These are phyloP conservation scores for Trichoderma gamsii DNA, from an alignment of 495 filamentous ascomycete species.

Conservation along the genomic window DNA sequence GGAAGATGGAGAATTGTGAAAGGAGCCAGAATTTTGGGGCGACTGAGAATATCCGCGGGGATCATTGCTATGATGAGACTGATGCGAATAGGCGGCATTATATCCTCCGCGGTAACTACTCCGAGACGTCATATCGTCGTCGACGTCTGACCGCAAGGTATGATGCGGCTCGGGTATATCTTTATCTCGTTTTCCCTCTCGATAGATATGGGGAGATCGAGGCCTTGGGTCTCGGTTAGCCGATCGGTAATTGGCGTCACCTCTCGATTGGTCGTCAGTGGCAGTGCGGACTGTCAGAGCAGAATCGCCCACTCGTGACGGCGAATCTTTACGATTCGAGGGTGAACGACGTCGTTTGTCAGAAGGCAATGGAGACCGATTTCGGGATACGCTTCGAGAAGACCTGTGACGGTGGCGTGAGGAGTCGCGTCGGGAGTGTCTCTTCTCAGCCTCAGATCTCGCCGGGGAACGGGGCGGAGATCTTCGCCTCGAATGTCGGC, in stretches of 20 bases:
- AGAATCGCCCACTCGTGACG: neutral
- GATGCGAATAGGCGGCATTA: constrained; percentile 27
- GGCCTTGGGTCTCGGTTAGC: constrained; percentile 1
- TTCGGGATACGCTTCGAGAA: constrained; percentile 1
- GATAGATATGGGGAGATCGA: neutral
- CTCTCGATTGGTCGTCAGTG: neutral
- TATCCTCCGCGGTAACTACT: constrained; percentile 37
- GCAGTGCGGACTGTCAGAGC: neutral
- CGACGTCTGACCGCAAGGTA: constrained; percentile 31
- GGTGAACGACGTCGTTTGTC: neutral
- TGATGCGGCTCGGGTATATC: constrained; percentile 29
- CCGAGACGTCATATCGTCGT: constrained; percentile 40
- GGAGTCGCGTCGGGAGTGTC: constrained; percentile 1
- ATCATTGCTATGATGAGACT: constrained; percentile 33
- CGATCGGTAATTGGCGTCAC: neutral
- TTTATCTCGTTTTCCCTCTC: constrained; percentile 20
- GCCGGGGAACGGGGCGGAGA: constrained; percentile 8
- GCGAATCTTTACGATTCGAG: neutral
- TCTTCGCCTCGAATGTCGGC: neutral
- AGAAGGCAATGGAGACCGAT: neutral
- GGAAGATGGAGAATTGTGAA: constrained; percentile 57
- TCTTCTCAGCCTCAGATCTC: neutral
- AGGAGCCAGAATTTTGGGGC: constrained; percentile 55
- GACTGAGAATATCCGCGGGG: constrained; percentile 50
- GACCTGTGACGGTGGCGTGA: neutral